Conservation (phyloP, 257 asterid genomes). For the Plantago major region DNA sequence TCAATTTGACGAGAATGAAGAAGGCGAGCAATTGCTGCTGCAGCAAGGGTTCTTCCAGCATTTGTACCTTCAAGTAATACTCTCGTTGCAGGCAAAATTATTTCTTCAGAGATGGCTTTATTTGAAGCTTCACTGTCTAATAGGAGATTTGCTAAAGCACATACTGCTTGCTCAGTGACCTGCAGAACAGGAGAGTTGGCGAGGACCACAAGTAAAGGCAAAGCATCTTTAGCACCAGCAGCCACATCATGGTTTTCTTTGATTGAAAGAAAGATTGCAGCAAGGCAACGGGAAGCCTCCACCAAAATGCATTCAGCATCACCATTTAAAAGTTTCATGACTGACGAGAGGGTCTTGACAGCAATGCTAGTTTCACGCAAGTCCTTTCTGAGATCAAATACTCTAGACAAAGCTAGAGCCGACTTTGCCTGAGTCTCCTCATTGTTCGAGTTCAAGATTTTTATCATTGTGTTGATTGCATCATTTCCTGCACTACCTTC, state of each 20-base stretch:
- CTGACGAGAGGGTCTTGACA: conserved; percentile 58
- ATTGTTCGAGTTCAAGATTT: conserved; percentile 63
- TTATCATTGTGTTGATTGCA: conserved; percentile 92
- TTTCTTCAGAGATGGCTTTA: conserved; percentile 72
- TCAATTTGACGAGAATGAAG: conserved; percentile 70
- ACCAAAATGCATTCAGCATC: conserved; percentile 67
- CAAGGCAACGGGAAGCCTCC: conserved; percentile 76
- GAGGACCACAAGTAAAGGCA: conserved; percentile 67
- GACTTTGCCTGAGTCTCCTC: conserved; percentile 96
- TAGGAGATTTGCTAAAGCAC: conserved; percentile 93
- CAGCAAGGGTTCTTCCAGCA: conserved; percentile 76
- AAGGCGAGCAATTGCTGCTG: conserved; percentile 92
- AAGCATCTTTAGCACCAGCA: conserved; percentile 68
- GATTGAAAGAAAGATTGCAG: conserved; percentile 84
- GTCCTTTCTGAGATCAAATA: conserved; percentile 82
- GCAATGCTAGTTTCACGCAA: conserved; percentile 80
- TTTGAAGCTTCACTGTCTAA: conserved; percentile 77
- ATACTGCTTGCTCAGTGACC: conserved; percentile 93
- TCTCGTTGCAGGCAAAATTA: conserved; percentile 74
- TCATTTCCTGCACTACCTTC: conserved; percentile 99
- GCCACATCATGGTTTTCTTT: conserved; percentile 87
- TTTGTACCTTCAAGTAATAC: conserved; percentile 77
- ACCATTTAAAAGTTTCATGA: conserved; percentile 57
- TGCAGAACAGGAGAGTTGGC: conserved; percentile 67
- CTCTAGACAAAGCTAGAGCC: conserved; percentile 83